Evolutionary conservation across 805 yeast species (phyloP).

Genomic region (Candida pseudofarinosa): DNA sequence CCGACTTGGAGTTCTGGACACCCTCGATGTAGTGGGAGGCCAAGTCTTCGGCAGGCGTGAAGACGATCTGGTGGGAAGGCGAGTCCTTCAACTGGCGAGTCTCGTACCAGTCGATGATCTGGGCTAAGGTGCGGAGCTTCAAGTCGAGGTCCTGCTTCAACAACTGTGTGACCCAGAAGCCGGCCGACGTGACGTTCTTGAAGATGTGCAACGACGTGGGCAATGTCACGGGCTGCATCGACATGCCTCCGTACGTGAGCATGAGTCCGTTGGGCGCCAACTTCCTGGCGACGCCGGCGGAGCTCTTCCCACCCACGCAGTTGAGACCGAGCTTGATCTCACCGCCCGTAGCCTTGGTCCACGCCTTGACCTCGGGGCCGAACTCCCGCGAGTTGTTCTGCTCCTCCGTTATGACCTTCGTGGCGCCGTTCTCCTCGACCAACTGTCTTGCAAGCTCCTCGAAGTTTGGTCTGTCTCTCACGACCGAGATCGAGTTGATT

Average conservation of each 20-base stretch:
- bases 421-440: constrained; percentile 65
- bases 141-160: constrained; percentile 32
- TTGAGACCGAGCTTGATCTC: constrained; percentile 77
- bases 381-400: constrained; percentile 70
- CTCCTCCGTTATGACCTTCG: constrained; percentile 84
- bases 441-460: constrained; percentile 55
- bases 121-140: constrained; percentile 32
- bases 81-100: constrained; percentile 35
- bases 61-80: constrained; percentile 28
- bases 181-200: constrained; percentile 79
- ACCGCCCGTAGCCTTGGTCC: constrained; percentile 46
- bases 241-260: constrained; percentile 97
- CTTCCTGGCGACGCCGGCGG: constrained; percentile 79
- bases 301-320: constrained; percentile 89
- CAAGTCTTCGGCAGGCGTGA: constrained; percentile 18
- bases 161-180: constrained; percentile 84
- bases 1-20: constrained; percentile 28
- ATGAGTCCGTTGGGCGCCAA: constrained; percentile 68
- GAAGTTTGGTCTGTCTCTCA: constrained; percentile 79
- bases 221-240: constrained; percentile 86
- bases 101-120: constrained; percentile 40
- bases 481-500: constrained; percentile 77
- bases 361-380: constrained; percentile 51
- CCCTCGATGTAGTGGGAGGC: constrained; percentile 27
- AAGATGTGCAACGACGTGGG: constrained; percentile 89